Base-by-base conservation (phyloP, 164 flowering plant genomes). In the Dillenia suffruticosa region DNA sequence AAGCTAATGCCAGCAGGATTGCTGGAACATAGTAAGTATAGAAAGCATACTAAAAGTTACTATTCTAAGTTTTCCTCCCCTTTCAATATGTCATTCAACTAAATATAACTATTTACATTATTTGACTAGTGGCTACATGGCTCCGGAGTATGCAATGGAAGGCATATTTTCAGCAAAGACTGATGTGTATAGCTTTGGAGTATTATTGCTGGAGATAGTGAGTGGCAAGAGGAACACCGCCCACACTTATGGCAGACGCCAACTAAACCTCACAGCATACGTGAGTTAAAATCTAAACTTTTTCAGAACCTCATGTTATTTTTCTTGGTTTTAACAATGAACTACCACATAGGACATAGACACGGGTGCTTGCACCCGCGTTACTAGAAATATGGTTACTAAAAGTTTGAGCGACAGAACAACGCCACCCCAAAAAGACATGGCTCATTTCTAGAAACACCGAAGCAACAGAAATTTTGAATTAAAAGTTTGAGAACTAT, bases 1-100 rank as follows among this genome's bases (percentile, higher is more conserved):
- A 64, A 47, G 65, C 65, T 5, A 57, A 46, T 8, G 60, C 69
- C n/a, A 49, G 15, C 5, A 70, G 58, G 43, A 53, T 57, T 44
- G 69, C 57, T 14, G 73, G 69, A 46, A 70, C 73, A 47, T 65
- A 62, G 74, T 70, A 66, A 56, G 69, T 70, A 14, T 12, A 44
- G n/a, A 56, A 57, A 40, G 13, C n/a, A 50, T 65, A 6, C 15
- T 12, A 14, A 26, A 40, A 3, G 40, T 2, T 24, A 24, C 5
- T 26, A 26, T 26, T 2, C 40, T 26, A 32, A 32, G 40, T 32
- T 32, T 32, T 7, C 40, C 40, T 32, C 5, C 40, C 5, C 40
- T 32, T 32, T 32, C 32, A 26, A 26, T 24, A 24, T 3, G 40
- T 32, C 40, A 32, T 32, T 32, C 40, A 5, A 32, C 40, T 7